These are phyloP conservation scores for Solanum habrochaites DNA, from an alignment of 257 asterid species.

Conservation along the genomic window DNA sequence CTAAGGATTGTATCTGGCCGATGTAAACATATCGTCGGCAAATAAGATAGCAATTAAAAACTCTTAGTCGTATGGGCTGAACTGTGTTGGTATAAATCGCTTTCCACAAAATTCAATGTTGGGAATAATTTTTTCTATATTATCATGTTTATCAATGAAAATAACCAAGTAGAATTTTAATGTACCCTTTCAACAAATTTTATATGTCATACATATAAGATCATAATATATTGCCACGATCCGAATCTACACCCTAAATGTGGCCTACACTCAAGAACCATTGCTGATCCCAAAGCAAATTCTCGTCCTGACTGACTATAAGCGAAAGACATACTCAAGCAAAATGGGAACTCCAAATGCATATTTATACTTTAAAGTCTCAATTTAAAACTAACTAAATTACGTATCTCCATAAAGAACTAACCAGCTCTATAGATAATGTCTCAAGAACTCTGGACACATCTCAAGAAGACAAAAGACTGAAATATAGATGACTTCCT, in stretches of 20 bases:
- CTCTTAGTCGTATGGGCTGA: too few species aligned
- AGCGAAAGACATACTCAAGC: background rate
- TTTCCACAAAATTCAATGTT: too few species aligned
- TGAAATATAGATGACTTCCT: background rate
- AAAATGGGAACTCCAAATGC: background rate
- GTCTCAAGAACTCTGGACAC: background rate
- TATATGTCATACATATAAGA: background rate
- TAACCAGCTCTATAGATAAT: background rate
- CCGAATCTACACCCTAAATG: background rate
- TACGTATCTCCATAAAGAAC: background rate
- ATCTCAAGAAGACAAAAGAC: background rate
- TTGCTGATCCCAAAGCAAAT: background rate
- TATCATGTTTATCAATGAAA: too few species aligned
- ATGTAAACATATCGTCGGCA: too few species aligned
- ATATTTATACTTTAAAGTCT: background rate
- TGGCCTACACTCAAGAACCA: background rate
- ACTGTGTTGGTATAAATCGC: too few species aligned
- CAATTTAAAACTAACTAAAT: background rate
- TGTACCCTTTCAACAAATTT: background rate
- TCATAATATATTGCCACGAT: background rate
- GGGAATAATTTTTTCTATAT: background rate
- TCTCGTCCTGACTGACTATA: background rate
- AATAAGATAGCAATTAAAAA: too few species aligned
- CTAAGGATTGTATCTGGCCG: too few species aligned
- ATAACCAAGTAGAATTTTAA: too few species aligned